Percentiles rank a stretch among this genome's conserved stretches.
phyloP scores from a whole-genome alignment of 805 yeast genomes.

The Candida andamanensis region DNA sequence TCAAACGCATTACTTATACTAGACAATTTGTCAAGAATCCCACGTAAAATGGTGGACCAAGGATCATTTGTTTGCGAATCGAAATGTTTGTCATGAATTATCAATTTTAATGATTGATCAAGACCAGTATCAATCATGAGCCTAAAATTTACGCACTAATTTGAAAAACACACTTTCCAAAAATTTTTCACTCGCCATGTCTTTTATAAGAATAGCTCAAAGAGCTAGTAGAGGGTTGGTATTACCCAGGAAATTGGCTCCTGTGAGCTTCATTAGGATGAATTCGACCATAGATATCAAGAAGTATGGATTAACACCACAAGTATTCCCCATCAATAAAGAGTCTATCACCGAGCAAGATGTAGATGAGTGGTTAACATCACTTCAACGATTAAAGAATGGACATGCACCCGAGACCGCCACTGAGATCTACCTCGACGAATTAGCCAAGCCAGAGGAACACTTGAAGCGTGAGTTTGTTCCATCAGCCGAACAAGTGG shows the following conservation, averaged over 20 bases:
- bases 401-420: constrained; percentile 27
- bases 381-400: constrained; percentile 35
- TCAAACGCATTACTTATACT: too few relatives aligned
- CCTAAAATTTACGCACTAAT: too few relatives aligned
- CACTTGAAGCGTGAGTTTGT: constrained; percentile 36
- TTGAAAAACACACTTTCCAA: too few relatives aligned
- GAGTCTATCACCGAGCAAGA: constrained; percentile 34
- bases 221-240: too few relatives aligned
- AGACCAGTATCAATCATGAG: too few relatives aligned
- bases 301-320: constrained; percentile 12
- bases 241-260: too few relatives aligned
- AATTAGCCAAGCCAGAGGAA: constrained; percentile 34
- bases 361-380: constrained; percentile 43
- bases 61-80: neutral
- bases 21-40: too few relatives aligned
- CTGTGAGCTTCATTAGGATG: too few relatives aligned
- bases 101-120: too few relatives aligned
- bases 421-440: constrained; percentile 35
- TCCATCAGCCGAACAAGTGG: constrained; percentile 63
- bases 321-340: constrained; percentile 34
- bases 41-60: neutral
- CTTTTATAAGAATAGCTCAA: too few relatives aligned
- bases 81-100: neutral
- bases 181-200: too few relatives aligned
- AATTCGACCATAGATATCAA: too few relatives aligned